A percentile compares a stretch with the other conserved stretches of the same genome.
Conservation (phyloP, 83 land plant species). For the Thuja plicata region DNA sequence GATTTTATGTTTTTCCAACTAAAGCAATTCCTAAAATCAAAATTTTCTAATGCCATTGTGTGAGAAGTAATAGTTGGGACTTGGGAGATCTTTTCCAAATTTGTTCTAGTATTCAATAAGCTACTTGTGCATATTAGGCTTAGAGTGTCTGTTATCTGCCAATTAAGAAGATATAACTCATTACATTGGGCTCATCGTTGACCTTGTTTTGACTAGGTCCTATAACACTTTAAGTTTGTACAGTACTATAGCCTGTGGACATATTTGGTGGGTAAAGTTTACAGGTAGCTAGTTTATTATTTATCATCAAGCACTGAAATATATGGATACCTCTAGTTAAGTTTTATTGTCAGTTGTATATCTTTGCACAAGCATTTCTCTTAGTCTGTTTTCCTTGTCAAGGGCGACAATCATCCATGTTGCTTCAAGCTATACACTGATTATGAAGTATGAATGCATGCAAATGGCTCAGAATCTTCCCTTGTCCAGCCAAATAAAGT, state of each 20-base stretch:
- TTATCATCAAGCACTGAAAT: neutral
- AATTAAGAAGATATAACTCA: neutral
- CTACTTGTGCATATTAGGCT: neutral
- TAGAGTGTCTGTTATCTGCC: neutral
- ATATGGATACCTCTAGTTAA: neutral
- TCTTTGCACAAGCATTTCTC: neutral
- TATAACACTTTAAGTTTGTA: neutral
- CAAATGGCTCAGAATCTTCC: too few species aligned
- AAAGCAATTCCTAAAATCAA: neutral
- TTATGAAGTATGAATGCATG: too few species aligned
- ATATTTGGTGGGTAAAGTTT: neutral
- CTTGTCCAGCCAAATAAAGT: too few species aligned
- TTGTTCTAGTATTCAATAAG: neutral
- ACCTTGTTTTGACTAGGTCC: neutral
- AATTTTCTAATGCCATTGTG: neutral
- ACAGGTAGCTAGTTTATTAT: neutral
- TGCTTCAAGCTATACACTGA: too few species aligned
- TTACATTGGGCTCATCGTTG: too few species aligned
- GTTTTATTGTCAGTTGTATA: neutral
- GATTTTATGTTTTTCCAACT: neutral
- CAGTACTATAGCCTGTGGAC: neutral
- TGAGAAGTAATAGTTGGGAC: neutral
- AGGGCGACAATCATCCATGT: neutral
- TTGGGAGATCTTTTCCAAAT: neutral
- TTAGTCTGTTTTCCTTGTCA: neutral